Base-by-base conservation (phyloP, 2,329 filamentous ascomycete species). In the Talaromyces sp. region DNA sequence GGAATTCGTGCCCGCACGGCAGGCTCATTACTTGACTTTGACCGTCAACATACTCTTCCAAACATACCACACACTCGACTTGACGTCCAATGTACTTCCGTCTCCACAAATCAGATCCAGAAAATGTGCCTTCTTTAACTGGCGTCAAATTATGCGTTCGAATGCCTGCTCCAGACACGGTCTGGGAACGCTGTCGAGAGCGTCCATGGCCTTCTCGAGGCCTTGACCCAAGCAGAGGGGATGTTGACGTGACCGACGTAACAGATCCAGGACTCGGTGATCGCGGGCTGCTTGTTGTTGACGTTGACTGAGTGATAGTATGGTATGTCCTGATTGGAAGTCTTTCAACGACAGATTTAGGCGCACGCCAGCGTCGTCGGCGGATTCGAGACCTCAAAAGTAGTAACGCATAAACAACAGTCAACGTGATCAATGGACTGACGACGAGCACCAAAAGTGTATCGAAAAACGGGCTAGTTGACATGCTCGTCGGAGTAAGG, bases 1-100 rank as follows among this genome's bases (percentile, higher is more conserved):
- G 95, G 78, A 98, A 99, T 74, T 99, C 95, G 76, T 99, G 95
- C 41, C 95, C 95, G 78, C 95, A 99, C 9, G 95, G 95, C 66
- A 99, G 81, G 74, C 93, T 96, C 95, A 99, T 99, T 45, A 99
- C 94, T 73, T 88, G 87, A 76, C 93, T 97, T 71, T 97, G 89
- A 45, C 95, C 95, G 76, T 97, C 93, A 24, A 97, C 84, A 73
- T 98, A 99, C 75, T 99, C 95, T 74, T 99, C 95, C 39, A 99
- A 81, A 72, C 95, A 99, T 2, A 99, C 94, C 13, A 97, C 94
- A 74, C 95, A 99, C 77, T 99, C 95, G 9, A 92, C 87, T 75
- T 89, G 87, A 67, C 86, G 83, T 41, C 87, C 85, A 22, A 85
- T 85, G 70, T 89, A 90, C 57, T 84, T 83, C 60, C 85, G 82